Evolutionary conservation across 164 flowering plant genomes (phyloP).

Genomic region (Dillenia suffruticosa): DNA sequence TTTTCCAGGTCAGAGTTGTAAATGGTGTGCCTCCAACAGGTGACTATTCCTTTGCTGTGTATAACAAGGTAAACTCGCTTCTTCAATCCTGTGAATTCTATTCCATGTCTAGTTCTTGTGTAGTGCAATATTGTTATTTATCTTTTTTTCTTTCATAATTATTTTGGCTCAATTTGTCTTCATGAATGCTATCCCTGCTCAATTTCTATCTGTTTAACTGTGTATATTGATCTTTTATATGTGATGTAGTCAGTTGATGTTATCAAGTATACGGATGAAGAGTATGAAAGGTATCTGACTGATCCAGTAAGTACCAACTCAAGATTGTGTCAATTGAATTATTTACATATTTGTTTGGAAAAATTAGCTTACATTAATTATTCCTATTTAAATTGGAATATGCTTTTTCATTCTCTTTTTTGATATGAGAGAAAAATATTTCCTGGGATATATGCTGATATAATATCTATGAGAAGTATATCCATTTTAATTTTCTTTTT

Average conservation of each 20-base stretch:
- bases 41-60: conserved; percentile 95
- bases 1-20: conserved; percentile 82
- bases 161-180: background rate
- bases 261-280: conserved; percentile 89
- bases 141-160: background rate
- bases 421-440: background rate
- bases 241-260: conserved; percentile 72
- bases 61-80: conserved; percentile 66
- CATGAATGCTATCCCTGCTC: no score
- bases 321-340: conserved; percentile 1
- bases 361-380: background rate
- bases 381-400: background rate
- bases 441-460: no score
- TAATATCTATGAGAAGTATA: no score
- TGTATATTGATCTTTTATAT: conserved; percentile 8
- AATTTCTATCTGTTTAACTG: no score
- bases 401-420: background rate
- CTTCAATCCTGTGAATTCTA: background rate
- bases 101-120: background rate
- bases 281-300: conserved; percentile 80
- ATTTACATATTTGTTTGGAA: background rate
- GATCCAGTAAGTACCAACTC: conserved; percentile 82
- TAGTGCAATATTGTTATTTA: background rate
- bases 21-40: conserved; percentile 94
- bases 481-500: no score